Evolutionary conservation across 1,139 yeast species (phyloP), one percentile per base, ranked within the genome.

Genomic region (Yamadazyma jaroonii): DNA sequence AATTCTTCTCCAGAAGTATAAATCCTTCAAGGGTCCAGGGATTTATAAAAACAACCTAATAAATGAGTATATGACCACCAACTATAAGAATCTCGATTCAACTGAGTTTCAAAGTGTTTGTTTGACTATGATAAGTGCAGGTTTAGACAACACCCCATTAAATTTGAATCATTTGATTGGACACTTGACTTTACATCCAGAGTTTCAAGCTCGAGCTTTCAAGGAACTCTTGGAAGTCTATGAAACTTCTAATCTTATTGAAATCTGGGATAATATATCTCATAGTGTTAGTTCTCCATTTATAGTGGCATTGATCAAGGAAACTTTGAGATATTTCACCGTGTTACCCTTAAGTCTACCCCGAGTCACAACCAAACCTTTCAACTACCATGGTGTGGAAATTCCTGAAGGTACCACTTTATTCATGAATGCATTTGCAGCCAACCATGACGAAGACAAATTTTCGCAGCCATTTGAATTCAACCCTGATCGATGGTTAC

Each of bases 101-200:
- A 56, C 59, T 4, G 88, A 84, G 50, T 56, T 82, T 34, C 70
- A 71, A 38, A 78, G 87, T 34, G 70, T 82, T 6, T 83, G 90
- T 52, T 61, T 84, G 32, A 81, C 92, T 0, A 78, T 84, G 82
- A 81, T 84, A 0, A 81, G 89, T 47, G 92, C 92, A 4, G 94
- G 94, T 0, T 60, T 84, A 25, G 92, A 84, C 52, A 84, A 85
- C 42, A 77, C 84, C 0, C 84, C 90, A 0, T 64, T 83, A 23
- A 82, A 77, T 38, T 61, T 84, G 39, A 74, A 76, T 45, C 79
- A 79, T 46, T 67, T 82, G 10, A 52, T 83, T 44, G 87, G 87
- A 0, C 83, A 79, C 35, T 59, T 84, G 37, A 37, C 37, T 4
- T 50, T 58, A 36, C 83, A 84, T 1, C 57, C 59, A 3, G 44